Base-by-base conservation (phyloP, 345 rosid genomes). In the Brassica napus region DNA sequence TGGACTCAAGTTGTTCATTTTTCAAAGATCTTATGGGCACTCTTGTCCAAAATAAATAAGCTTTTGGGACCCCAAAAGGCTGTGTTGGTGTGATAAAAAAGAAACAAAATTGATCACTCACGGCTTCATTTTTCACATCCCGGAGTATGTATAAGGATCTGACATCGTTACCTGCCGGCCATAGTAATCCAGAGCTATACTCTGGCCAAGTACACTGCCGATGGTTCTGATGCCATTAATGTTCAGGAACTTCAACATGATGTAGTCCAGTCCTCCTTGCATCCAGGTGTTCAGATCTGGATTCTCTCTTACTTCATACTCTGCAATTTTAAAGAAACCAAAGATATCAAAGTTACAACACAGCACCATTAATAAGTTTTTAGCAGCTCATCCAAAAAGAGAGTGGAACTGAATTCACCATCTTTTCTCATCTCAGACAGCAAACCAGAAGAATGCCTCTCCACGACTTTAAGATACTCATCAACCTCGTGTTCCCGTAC, bases 361-460 rank as follows among this genome's bases (percentile, higher is more conserved):
- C 47, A 61, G 11, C 68, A 70, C 69, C 37, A 74, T 2, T 2
- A 61, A 5, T 52, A 11, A 39, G 12, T 11, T 8, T 39, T 30
- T 1, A 71, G 7, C 18, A 72, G 47, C 35, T 10, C 11, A 60
- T 1, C 1, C 18, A 39, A 39, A 39, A 39, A 12, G 10, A 32
- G n/a, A 63, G 59, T 35, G 59, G 28, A 77, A 44, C 90, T 87
- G 28, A 77, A 44, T 89, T 87, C 81, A 90, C 98, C 98, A 79
- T 94, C 98, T 83, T 91, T 94, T 82, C 88, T 90, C 98, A 90
- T 92, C 73, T 94, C 98, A 4, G 93, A 90, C 69, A 92, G 98
- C 92, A 90, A 82, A 44, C 96, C 97, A 32, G 91, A 89, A 28
- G 98, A 90, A 81, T 92, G 96, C 52, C 84, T 88, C 84, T 88